Percentiles rank a stretch among this genome's conserved stretches.
Evolutionary conservation across 805 yeast species (phyloP).

Genomic region (Candida xiaguanensis): DNA sequence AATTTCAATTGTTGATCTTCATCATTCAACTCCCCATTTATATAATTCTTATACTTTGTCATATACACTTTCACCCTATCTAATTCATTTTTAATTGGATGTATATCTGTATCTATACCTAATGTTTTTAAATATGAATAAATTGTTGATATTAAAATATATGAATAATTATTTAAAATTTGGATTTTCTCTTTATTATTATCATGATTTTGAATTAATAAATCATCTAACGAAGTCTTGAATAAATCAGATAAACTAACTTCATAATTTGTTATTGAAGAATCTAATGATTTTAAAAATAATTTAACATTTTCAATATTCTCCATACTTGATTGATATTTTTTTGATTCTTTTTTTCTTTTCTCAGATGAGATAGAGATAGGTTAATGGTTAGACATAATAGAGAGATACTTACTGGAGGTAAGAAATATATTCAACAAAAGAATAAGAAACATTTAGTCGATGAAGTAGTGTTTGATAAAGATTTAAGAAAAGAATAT

Average conservation of each 20-base stretch:
- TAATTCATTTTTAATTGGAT: slow-evolving; percentile 66
- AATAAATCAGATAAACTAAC: slow-evolving; percentile 33
- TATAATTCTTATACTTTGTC: slow-evolving; percentile 48
- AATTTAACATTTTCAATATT: slow-evolving; percentile 38
- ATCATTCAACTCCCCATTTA: slow-evolving; percentile 17
- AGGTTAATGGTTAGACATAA: slow-evolving; percentile 46
- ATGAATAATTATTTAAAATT: slow-evolving; percentile 41
- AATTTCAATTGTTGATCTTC: slow-evolving; percentile 16
- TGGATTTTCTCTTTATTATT: slow-evolving; percentile 27
- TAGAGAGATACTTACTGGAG: slow-evolving; percentile 86
- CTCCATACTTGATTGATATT: slow-evolving; percentile 35
- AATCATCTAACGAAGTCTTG: slow-evolving; percentile 38
- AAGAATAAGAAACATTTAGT: slow-evolving; percentile 65
- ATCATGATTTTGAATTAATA: slow-evolving; percentile 18
- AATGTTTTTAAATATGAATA: slow-evolving; percentile 56
- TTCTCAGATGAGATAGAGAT: slow-evolving; percentile 6
- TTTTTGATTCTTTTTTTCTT: slow-evolving; percentile 4
- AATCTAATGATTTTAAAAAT: slow-evolving; percentile 36
- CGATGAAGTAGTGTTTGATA: slow-evolving; percentile 82
- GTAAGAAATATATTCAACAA: slow-evolving; percentile 71
- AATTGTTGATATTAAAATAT: slow-evolving; percentile 52
- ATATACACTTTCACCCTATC: slow-evolving; percentile 65
- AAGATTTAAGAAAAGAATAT: slow-evolving; percentile 73
- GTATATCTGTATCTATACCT: slow-evolving; percentile 55
- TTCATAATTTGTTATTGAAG: slow-evolving; percentile 32